A percentile compares a stretch with the other conserved stretches of the same genome.
phyloP scores from a whole-genome alignment of 2,329 filamentous ascomycete species.

The Spiromastix sp. region DNA sequence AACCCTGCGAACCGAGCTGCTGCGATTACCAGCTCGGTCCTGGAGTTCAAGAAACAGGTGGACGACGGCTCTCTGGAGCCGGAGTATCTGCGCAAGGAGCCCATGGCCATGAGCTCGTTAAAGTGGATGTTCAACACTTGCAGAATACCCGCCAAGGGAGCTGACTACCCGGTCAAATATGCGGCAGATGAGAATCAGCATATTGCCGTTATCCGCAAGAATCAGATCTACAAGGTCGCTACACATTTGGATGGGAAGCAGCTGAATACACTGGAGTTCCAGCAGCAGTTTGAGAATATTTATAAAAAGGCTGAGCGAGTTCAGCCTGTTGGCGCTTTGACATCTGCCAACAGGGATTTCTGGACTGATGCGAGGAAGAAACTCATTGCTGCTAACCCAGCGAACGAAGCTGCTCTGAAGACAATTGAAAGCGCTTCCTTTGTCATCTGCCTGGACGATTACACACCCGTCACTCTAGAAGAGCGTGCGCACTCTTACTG shows the following conservation, averaged over 20 bases:
- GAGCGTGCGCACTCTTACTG: conserved; percentile 95
- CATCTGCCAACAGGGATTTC: conserved; percentile 83
- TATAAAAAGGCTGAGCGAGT: conserved; percentile 66
- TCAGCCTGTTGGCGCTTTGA: conserved; percentile 72
- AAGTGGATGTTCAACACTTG: conserved; percentile 97
- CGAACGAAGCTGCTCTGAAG: conserved; percentile 68
- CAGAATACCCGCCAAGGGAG: conserved; percentile 70
- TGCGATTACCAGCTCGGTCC: conserved; percentile 70
- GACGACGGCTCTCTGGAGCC: conserved; percentile 76
- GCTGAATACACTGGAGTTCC: conserved; percentile 80
- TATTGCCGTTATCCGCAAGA: conserved; percentile 84
- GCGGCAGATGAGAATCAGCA: conserved; percentile 66
- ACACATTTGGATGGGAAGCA: conserved; percentile 74
- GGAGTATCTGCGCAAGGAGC: conserved; percentile 96
- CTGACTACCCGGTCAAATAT: conserved; percentile 78
- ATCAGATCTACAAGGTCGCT: conserved; percentile 89
- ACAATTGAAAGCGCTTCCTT: conserved; percentile 84
- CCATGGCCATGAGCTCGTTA: conserved; percentile 97
- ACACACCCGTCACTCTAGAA: conserved; percentile 81
- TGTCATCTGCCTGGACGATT: conserved; percentile 85
- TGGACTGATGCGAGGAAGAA: conserved; percentile 77
- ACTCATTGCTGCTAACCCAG: conserved; percentile 63
- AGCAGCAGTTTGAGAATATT: conserved; percentile 76
- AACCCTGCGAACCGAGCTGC: conserved; percentile 89
- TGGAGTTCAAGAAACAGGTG: conserved; percentile 93